Evolutionary conservation across 129 eudicot species (phyloP).

Genomic region (Mikania micrantha): DNA sequence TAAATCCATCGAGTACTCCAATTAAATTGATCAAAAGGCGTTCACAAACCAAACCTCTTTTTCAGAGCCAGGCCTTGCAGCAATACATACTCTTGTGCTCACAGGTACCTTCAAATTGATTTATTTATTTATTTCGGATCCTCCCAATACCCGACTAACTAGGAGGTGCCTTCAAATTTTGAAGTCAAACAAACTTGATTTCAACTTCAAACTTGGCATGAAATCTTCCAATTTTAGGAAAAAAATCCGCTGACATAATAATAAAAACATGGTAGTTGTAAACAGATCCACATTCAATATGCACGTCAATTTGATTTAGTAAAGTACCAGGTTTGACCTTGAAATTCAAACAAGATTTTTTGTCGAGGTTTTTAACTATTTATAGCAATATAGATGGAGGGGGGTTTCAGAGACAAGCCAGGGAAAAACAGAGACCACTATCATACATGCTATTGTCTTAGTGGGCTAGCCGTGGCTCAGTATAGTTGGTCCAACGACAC

Average conservation of each 20-base stretch:
- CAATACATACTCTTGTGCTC: conserved; percentile 83
- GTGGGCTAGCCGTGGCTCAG: conserved; percentile 79
- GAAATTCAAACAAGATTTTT: conserved; percentile 1
- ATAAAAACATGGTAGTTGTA: neutral
- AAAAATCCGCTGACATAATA: neutral
- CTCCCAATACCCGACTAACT: no score
- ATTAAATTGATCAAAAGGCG: conserved; percentile 20
- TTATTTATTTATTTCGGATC: no score
- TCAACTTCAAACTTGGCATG: neutral
- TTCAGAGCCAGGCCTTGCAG: conserved; percentile 68
- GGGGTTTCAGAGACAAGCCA: conserved; percentile 96
- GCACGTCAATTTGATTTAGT: neutral
- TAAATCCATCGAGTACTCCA: conserved; percentile 25
- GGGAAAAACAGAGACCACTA: conserved; percentile 80
- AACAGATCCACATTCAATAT: neutral
- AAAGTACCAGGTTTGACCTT: neutral
- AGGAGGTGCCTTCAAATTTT: conserved; percentile 42
- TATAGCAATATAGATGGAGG: conserved; percentile 45
- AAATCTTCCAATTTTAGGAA: neutral
- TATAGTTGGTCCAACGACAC: conserved; percentile 39
- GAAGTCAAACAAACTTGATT: neutral
- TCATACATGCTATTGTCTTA: conserved; percentile 88
- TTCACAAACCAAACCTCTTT: conserved; percentile 43
- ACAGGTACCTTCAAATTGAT: conserved; percentile 53
- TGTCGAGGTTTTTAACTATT: neutral